Percentiles rank a stretch among this genome's conserved stretches.
phyloP scores from a whole-genome alignment of 805 yeast genomes.

The Cyberlindnera euphorbiae region DNA sequence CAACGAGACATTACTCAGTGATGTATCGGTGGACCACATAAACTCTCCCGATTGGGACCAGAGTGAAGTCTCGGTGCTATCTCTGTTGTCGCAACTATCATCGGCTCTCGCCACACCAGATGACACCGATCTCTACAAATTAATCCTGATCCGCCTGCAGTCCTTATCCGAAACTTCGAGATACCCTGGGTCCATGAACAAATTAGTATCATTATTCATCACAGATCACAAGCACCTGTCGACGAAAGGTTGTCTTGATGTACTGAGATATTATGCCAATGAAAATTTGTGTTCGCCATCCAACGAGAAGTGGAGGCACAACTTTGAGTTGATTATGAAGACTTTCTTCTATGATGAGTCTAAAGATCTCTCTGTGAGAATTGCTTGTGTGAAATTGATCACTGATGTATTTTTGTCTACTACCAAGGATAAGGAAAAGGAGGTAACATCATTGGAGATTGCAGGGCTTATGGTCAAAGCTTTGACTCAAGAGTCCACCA shows the following conservation, averaged over 20 bases:
- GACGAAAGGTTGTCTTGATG: constrained; percentile 34
- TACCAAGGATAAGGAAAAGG: constrained; percentile 10
- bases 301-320: constrained; percentile 46
- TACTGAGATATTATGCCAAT: constrained; percentile 43
- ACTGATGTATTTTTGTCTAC: constrained; percentile 24
- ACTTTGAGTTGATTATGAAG: constrained; percentile 40
- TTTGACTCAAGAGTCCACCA: constrained; percentile 15
- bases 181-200: constrained; percentile 39
- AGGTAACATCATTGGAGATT: constrained; percentile 13
- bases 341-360: constrained; percentile 34
- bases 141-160: constrained; percentile 34
- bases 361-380: constrained; percentile 25
- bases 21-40: constrained; percentile 27
- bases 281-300: constrained; percentile 52
- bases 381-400: constrained; percentile 28
- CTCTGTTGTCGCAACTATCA: constrained; percentile 19
- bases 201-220: constrained; percentile 38
- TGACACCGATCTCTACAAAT: constrained; percentile 29
- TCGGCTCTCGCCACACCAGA: constrained; percentile 22
- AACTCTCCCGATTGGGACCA: constrained; percentile 35
- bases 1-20: constrained; percentile 34
- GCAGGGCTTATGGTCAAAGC: constrained; percentile 16
- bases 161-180: constrained; percentile 26
- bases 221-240: constrained; percentile 33
- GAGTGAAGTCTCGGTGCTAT: constrained; percentile 9